Evolutionary conservation across 495 filamentous ascomycete species (phyloP).

Genomic region (Hypomontagnella submonticulosa): DNA sequence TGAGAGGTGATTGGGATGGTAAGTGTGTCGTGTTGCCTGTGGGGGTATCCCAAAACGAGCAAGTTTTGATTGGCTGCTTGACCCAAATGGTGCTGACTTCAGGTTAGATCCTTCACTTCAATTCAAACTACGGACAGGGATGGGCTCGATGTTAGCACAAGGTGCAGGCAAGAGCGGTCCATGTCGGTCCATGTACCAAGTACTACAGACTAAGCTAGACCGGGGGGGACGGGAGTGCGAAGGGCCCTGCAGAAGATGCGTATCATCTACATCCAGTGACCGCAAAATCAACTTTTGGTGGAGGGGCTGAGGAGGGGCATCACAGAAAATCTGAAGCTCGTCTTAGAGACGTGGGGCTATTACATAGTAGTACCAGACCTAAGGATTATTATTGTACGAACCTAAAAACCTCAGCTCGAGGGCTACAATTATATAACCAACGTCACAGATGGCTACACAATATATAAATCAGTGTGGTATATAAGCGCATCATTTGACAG

Average conservation of each 20-base stretch:
- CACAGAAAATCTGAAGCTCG: conserved; percentile 22
- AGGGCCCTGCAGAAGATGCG: conserved; percentile 43
- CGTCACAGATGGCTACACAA: too few relatives aligned
- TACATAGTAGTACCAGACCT: conserved; percentile 8
- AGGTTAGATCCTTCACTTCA: conserved; percentile 42
- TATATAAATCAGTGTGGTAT: too few relatives aligned
- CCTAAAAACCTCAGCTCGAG: too few relatives aligned
- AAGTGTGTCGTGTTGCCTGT: conserved; percentile 54
- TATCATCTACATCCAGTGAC: conserved; percentile 37
- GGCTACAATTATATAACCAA: too few relatives aligned
- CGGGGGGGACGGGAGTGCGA: conserved; percentile 28
- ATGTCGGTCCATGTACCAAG: background rate
- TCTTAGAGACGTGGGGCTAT: conserved; percentile 34
- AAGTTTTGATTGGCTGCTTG: conserved; percentile 63
- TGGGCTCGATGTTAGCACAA: conserved; percentile 6
- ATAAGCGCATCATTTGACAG: background rate
- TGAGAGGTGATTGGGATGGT: conserved; percentile 47
- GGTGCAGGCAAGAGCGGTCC: background rate
- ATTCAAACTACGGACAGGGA: conserved; percentile 35
- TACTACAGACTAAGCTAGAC: conserved; percentile 20
- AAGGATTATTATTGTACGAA: background rate
- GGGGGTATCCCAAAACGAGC: conserved; percentile 56
- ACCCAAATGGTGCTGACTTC: conserved; percentile 42
- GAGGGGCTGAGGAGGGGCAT: conserved; percentile 34
- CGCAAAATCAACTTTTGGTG: conserved; percentile 11